Evolutionary conservation across 148 eudicot genomes (phyloP), one percentile per base, ranked within the genome.

Genomic region (Rhododendron henanense): DNA sequence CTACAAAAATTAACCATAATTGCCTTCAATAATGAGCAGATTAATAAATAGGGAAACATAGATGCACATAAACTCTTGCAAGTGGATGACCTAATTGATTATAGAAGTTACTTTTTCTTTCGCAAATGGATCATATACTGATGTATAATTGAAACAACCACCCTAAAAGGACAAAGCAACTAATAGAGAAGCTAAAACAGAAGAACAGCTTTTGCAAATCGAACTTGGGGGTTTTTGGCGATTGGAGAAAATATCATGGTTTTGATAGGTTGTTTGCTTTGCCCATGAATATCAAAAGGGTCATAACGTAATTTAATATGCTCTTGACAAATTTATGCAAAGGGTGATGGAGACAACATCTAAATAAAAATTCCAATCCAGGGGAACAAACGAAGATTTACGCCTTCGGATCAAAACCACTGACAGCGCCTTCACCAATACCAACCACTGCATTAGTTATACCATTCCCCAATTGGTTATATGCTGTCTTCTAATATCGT

Each of bases 1-100:
- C 96, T 93, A 88, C 91, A 87, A 88, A 35, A 2, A 47, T 55
- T 65, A 15, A 51, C 63, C 11, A 51, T 55, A 4, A 15, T 16
- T 33, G 82, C 65, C 61, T 14, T 23, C n/a, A 41, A 8, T 47
- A 71, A 37, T 33, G 28, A 8, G 8, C 55, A 48, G 48, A 69
- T 79, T 11, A 63, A 47, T n/a, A 51, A 18, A 35, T n/a, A 65
- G 13, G 71, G 71, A 65, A 10, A 65, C 4, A 25, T 3, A 65
- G 5, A 65, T n/a, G 71, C 31, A 65, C 4, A 21, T 63, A 65
- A 65, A 65, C 71, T 65, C 71, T 65, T 65, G 71, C 71, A 65
- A 65, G 71, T 65, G 71, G 14, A 9, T 65, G 71, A 65, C 13
- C 71, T 65, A 65, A 65, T 65, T 65, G 31, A 19, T 5, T 59